Percentiles rank a stretch among this genome's conserved stretches.
Evolutionary conservation across 2,329 filamentous ascomycete genomes (phyloP).

Genomic region (Fusarium sp.): DNA sequence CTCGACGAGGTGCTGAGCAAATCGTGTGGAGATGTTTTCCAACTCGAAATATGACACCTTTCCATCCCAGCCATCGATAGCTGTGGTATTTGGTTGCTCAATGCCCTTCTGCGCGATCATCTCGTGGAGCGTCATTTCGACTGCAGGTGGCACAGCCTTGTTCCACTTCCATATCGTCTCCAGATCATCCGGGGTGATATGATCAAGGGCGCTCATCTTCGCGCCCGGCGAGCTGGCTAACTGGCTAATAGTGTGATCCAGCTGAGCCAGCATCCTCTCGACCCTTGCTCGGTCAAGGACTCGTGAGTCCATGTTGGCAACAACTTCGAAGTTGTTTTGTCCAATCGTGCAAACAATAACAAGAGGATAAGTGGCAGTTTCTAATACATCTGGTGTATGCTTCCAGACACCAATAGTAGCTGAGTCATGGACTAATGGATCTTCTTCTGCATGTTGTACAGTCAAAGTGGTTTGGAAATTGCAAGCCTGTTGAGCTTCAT

Average conservation of each 20-base stretch:
- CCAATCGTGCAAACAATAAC: slow-evolving; percentile 20
- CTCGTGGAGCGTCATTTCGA: no score
- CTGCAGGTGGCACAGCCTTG: no score
- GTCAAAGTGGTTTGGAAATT: slow-evolving; percentile 18
- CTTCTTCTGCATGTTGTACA: slow-evolving; percentile 6
- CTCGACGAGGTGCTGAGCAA: no score
- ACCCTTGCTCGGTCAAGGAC: slow-evolving; percentile 6
- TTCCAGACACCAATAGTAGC: slow-evolving; percentile 13
- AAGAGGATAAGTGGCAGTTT: slow-evolving; percentile 25
- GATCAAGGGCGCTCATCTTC: slow-evolving; percentile 1
- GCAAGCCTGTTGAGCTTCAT: slow-evolving; percentile 14
- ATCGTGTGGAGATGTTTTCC: no score
- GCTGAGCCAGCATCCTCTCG: slow-evolving; percentile 11
- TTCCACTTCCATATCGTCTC: slow-evolving; percentile 17
- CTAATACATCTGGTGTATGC: slow-evolving; percentile 3
- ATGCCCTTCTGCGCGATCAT: no score
- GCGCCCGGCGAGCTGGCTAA: not conserved
- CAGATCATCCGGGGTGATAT: slow-evolving; percentile 1
- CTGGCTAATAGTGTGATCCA: slow-evolving; percentile 6
- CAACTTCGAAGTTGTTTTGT: not conserved
- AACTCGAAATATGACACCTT: no score
- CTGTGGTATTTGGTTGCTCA: no score
- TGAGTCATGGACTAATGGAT: not conserved
- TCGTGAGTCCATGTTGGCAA: slow-evolving; percentile 15
- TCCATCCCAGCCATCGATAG: no score